These are phyloP conservation scores for Urostyla sp. DNA, from an alignment of 73 alveolate species.

Conservation along the genomic window DNA sequence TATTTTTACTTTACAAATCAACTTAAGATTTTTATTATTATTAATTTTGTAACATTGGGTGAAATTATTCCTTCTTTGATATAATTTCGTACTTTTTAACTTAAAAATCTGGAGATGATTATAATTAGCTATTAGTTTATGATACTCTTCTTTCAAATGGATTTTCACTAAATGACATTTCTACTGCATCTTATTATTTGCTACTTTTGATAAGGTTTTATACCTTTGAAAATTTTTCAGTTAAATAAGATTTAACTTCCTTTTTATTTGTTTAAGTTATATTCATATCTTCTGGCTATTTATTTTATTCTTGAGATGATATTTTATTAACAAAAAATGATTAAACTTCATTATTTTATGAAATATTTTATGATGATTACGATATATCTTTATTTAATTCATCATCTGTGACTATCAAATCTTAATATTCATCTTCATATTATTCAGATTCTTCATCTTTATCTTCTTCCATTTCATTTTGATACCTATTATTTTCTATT, in stretches of 20 bases:
- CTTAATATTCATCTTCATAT: too few species aligned
- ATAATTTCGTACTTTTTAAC: neutral
- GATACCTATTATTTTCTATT: too few species aligned
- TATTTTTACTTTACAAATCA: neutral
- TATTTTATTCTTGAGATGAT: too few species aligned
- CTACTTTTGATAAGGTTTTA: neutral
- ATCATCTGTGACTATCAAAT: too few species aligned
- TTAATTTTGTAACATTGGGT: slow-evolving; percentile 17
- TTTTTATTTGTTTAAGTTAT: slow-evolving; percentile 39
- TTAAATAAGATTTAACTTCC: neutral
- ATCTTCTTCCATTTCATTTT: too few species aligned
- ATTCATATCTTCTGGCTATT: too few species aligned
- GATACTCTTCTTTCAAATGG: neutral
- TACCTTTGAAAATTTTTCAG: neutral
- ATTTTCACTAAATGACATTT: slow-evolving; percentile 51
- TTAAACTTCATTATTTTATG: too few species aligned
- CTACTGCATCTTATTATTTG: slow-evolving; percentile 1
- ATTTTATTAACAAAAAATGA: too few species aligned
- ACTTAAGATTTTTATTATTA: neutral
- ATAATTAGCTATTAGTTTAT: neutral
- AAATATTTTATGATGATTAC: too few species aligned
- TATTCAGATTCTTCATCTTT: too few species aligned
- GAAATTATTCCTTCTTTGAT: slow-evolving; percentile 2
- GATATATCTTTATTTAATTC: too few species aligned
- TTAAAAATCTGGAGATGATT: neutral